A percentile compares a stretch with the other conserved stretches of the same genome.
These are phyloP conservation scores for Xylaria arbuscula DNA, from an alignment of 2,329 filamentous ascomycete genomes.

Conservation along the genomic window DNA sequence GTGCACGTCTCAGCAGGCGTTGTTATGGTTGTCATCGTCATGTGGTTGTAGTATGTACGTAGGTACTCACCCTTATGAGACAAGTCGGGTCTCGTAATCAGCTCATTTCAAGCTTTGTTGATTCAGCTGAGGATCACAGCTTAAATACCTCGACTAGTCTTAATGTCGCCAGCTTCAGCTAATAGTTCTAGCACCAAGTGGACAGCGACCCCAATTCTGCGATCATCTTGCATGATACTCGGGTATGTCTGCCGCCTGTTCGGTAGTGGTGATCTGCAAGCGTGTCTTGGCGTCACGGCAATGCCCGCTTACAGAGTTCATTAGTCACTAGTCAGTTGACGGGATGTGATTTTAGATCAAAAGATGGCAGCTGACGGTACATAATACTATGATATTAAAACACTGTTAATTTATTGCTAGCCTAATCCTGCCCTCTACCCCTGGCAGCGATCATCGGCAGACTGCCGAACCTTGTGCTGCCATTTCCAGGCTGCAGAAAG, in stretches of 20 bases:
- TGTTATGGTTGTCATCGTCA: background rate
- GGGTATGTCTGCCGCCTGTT: background rate
- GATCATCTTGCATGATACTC: constrained; percentile 12
- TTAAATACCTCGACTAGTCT: constrained; percentile 10
- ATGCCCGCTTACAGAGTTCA: background rate
- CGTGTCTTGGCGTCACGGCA: constrained; percentile 23
- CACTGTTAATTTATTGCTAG: constrained; percentile 5
- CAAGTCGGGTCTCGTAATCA: constrained; percentile 13
- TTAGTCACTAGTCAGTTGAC: constrained; percentile 21
- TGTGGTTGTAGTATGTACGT: background rate
- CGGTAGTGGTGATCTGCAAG: constrained; percentile 31
- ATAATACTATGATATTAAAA: background rate
- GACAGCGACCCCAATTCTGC: constrained; percentile 7
- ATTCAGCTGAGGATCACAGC: constrained; percentile 21
- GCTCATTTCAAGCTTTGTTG: constrained; percentile 6
- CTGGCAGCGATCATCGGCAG: constrained; percentile 22
- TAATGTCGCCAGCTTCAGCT: constrained; percentile 8
- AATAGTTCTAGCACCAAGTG: constrained; percentile 16
- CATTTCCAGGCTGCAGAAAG: background rate
- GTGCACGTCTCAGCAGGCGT: constrained; percentile 4
- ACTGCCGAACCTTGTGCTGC: constrained; percentile 5
- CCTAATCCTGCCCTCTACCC: constrained; percentile 9
- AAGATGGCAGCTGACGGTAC: constrained; percentile 23
- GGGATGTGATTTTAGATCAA: constrained; percentile 4
- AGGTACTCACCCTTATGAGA: background rate